phyloP scores from a whole-genome alignment of 2,329 filamentous ascomycete species.

The Thielaviopsis ethacetica region DNA sequence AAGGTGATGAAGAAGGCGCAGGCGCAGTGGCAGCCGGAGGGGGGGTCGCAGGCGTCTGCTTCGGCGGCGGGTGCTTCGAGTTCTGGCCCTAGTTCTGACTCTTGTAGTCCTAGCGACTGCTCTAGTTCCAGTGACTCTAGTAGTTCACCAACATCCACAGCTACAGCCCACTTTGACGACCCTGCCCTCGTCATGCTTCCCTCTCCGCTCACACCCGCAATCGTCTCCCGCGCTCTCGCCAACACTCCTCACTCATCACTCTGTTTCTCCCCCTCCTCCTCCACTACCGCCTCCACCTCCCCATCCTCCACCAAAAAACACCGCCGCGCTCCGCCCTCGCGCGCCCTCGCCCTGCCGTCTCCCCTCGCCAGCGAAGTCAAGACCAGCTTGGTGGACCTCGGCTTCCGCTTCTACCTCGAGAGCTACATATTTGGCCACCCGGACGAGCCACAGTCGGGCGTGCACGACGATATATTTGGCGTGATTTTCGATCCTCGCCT shows the following conservation, averaged over 20 bases:
- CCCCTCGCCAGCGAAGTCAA: slow-evolving; percentile 15
- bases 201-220: too few species aligned
- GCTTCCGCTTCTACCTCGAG: slow-evolving; percentile 33
- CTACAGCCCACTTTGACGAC: too few species aligned
- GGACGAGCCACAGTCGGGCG: slow-evolving; percentile 27
- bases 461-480: slow-evolving; percentile 21
- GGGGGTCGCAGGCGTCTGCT: too few species aligned
- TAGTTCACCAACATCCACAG: too few species aligned
- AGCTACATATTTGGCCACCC: slow-evolving; percentile 35
- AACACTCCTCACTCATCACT: not conserved
- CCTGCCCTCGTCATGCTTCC: too few species aligned
- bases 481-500: slow-evolving; percentile 25
- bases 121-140: too few species aligned
- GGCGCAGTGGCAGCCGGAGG: slow-evolving; percentile 27
- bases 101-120: too few species aligned
- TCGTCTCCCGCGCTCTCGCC: not conserved
- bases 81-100: too few species aligned
- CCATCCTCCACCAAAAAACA: too few species aligned
- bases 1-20: slow-evolving; percentile 44
- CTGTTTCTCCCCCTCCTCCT: not conserved
- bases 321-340: not conserved
- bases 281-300: not conserved
- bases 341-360: slow-evolving; percentile 12
- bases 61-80: too few species aligned
- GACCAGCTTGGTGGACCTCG: slow-evolving; percentile 29